phyloP scores from a whole-genome alignment of 108 stramenopile genomes.

The Cyclostephanos invisitatus region DNA sequence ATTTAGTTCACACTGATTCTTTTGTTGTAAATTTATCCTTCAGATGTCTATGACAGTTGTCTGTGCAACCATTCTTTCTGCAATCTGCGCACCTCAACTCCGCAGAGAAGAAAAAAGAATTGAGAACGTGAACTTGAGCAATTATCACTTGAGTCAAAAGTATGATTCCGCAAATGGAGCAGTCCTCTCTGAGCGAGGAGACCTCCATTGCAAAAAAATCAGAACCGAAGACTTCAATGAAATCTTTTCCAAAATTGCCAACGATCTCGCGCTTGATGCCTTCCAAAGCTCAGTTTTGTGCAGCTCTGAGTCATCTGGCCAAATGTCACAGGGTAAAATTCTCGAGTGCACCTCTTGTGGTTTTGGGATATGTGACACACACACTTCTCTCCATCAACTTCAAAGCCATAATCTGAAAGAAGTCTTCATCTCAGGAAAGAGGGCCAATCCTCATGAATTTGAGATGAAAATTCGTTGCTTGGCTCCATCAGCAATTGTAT shows the following conservation, averaged over 20 bases:
- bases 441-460: slow-evolving; percentile 46
- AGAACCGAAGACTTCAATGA: slow-evolving; percentile 22
- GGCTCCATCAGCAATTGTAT: slow-evolving; percentile 38
- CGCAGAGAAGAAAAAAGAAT: slow-evolving; percentile 43
- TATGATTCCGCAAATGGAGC: slow-evolving; percentile 43
- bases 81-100: slow-evolving; percentile 54
- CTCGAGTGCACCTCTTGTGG: slow-evolving; percentile 48
- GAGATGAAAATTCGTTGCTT: slow-evolving; percentile 46
- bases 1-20: slow-evolving; percentile 1
- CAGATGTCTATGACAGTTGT: slow-evolving; percentile 56
- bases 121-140: slow-evolving; percentile 16
- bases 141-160: slow-evolving; percentile 40
- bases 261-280: slow-evolving; percentile 22
- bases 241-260: slow-evolving; percentile 21
- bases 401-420: slow-evolving; percentile 44
- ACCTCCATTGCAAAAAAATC: slow-evolving; percentile 18
- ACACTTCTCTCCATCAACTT: slow-evolving; percentile 43
- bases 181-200: slow-evolving; percentile 49
- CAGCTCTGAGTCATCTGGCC: slow-evolving; percentile 47
- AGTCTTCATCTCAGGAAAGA: slow-evolving; percentile 8
- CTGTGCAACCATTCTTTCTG: slow-evolving; percentile 64
- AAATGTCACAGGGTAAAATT: slow-evolving; percentile 41
- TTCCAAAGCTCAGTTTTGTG: slow-evolving; percentile 43
- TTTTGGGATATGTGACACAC: slow-evolving; percentile 45
- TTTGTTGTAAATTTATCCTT: slow-evolving; percentile 9